These are phyloP conservation scores for Pseudogymnoascus sp. DNA, from an alignment of 2,329 filamentous ascomycete genomes.

Conservation along the genomic window DNA sequence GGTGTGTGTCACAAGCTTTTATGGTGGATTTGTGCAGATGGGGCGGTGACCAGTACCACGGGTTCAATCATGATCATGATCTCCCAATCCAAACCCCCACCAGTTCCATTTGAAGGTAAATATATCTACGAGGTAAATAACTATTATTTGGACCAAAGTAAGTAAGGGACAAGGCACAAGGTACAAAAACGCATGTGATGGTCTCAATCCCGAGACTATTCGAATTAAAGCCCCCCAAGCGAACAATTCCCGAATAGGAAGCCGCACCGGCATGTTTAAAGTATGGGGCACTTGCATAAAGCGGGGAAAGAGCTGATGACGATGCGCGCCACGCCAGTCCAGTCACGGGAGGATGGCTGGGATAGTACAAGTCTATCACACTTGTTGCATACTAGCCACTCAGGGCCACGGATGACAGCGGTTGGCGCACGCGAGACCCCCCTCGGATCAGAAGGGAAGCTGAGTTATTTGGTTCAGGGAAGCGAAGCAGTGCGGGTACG, in stretches of 20 bases:
- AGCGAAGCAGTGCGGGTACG: neutral
- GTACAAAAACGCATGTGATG: neutral
- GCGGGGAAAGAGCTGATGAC: neutral
- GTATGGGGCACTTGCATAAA: neutral
- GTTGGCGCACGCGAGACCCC: neutral
- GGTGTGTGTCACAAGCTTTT: constrained; percentile 2
- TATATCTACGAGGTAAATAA: neutral
- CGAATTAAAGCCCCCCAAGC: neutral
- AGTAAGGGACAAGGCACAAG: neutral
- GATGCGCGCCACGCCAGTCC: neutral
- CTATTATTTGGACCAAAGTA: neutral
- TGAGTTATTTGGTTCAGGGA: neutral
- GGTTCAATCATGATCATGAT: neutral
- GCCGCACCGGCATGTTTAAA: constrained; percentile 5
- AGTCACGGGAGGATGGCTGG: neutral
- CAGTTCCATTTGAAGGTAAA: neutral
- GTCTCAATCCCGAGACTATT: neutral
- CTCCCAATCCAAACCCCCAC: neutral
- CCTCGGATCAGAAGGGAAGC: neutral
- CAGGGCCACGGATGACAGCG: neutral
- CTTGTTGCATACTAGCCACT: neutral
- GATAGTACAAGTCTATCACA: neutral
- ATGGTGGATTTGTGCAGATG: neutral
- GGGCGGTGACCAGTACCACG: neutral
- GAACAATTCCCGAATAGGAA: constrained; percentile 1